Conservation (phyloP, 192 early-diverging fungal genomes). For the Dimargaris verticillata region DNA sequence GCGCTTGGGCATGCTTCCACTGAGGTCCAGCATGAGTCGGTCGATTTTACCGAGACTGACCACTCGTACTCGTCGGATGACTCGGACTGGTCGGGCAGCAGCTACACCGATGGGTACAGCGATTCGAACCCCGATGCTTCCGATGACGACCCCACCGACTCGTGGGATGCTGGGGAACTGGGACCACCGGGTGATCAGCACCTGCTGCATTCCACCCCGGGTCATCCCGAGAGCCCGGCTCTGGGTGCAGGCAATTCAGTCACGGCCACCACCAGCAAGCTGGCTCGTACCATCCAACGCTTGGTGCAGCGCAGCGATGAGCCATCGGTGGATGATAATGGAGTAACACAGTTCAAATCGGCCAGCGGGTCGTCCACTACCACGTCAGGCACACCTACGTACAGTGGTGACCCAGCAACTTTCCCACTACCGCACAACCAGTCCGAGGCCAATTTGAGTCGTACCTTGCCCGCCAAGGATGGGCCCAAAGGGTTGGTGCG, state of each 20-base stretch:
- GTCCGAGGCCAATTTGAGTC: too few species aligned
- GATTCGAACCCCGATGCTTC: background rate
- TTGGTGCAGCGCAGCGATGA: conserved; percentile 3
- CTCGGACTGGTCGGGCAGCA: conserved; percentile 11
- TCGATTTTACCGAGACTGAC: too few species aligned
- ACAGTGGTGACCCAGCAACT: too few species aligned
- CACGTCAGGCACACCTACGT: too few species aligned
- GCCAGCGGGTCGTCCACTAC: too few species aligned
- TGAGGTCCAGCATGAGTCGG: too few species aligned
- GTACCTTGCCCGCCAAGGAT: too few species aligned
- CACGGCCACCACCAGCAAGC: background rate
- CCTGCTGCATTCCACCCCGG: too few species aligned
- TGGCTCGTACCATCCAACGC: conserved; percentile 6
- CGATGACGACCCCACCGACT: background rate
- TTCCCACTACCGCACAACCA: too few species aligned
- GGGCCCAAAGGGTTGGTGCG: too few species aligned
- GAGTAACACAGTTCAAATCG: too few species aligned
- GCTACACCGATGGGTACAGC: background rate
- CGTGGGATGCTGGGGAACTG: background rate
- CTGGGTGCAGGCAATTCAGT: background rate
- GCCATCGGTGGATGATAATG: background rate
- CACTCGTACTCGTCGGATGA: background rate
- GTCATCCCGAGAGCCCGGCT: background rate
- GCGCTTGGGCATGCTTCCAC: too few species aligned
- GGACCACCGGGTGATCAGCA: background rate